Conservation (phyloP, 306 rosid genomes). For the Prosopis cineraria region DNA sequence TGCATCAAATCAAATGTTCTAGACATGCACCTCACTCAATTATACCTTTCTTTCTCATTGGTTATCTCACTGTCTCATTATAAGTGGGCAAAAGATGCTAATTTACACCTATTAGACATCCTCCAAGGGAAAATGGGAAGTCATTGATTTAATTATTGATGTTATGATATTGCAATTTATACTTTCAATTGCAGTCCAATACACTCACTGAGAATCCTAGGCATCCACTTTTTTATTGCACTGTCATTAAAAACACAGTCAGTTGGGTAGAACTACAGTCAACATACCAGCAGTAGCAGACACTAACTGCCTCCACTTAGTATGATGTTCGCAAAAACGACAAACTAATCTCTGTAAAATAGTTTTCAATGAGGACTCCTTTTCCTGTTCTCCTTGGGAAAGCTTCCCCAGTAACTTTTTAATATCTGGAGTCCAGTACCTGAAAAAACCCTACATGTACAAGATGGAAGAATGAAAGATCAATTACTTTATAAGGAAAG, state of each 20-base stretch:
- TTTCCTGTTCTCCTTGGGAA: constrained; percentile 72
- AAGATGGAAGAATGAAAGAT: constrained; percentile 35
- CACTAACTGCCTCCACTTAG: constrained; percentile 81
- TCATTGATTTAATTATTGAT: background rate
- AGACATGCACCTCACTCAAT: constrained; percentile 10
- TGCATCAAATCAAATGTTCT: constrained; percentile 15
- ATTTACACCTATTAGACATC: constrained; percentile 7
- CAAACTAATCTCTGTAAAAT: constrained; percentile 79
- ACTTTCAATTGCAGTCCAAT: constrained; percentile 12
- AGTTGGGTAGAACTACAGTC: constrained; percentile 14
- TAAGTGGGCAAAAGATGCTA: constrained; percentile 24
- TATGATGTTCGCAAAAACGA: constrained; percentile 74
- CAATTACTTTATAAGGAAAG: background rate
- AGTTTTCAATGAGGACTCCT: constrained; percentile 74
- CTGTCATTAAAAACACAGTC: constrained; percentile 20
- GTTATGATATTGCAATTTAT: constrained; percentile 2
- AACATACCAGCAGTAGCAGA: constrained; percentile 85
- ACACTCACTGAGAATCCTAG: background rate
- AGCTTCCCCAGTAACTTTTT: constrained; percentile 66
- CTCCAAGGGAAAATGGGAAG: constrained; percentile 9
- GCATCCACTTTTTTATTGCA: constrained; percentile 14
- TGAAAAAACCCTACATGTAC: constrained; percentile 75
- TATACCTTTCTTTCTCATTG: background rate
- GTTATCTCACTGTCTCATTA: constrained; percentile 10
- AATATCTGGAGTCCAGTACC: constrained; percentile 91